A percentile compares a stretch with the other conserved stretches of the same genome.
These are phyloP conservation scores for Chrysochromulina parva DNA, from an alignment of 78 protist genomes.

Conservation along the genomic window DNA sequence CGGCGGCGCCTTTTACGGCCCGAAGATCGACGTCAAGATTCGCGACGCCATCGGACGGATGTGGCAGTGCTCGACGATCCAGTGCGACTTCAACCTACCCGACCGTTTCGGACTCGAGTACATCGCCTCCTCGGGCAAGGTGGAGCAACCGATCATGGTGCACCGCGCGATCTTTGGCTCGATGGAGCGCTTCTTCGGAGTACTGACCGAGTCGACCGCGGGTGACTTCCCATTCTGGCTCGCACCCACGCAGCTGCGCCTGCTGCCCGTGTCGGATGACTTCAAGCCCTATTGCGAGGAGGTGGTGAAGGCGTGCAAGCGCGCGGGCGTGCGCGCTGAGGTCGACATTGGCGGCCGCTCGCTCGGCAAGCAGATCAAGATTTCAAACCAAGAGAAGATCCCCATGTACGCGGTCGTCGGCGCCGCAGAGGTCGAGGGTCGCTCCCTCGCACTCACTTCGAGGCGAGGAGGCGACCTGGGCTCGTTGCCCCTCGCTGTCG, in stretches of 20 bases:
- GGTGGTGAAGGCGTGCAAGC: neutral
- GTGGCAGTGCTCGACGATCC: slow-evolving; percentile 55
- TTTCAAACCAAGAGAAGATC: neutral
- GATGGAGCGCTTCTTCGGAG: slow-evolving; percentile 56
- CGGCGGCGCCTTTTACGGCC: slow-evolving; percentile 64
- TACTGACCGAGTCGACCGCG: slow-evolving; percentile 32
- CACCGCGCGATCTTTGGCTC: slow-evolving; percentile 64
- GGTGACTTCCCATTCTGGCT: slow-evolving; percentile 51
- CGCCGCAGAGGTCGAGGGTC: neutral
- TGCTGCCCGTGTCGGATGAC: slow-evolving; percentile 8
- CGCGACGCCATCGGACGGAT: slow-evolving; percentile 46
- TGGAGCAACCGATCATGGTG: slow-evolving; percentile 45
- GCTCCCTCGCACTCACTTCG: neutral
- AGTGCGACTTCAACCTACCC: slow-evolving; percentile 62
- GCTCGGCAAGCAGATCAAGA: slow-evolving; percentile 14
- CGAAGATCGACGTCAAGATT: slow-evolving; percentile 55
- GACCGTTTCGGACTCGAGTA: slow-evolving; percentile 51
- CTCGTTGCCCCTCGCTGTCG: neutral
- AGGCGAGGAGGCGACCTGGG: neutral
- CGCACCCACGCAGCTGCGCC: slow-evolving; percentile 44
- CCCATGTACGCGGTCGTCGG: slow-evolving; percentile 26
- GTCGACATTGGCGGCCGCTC: neutral
- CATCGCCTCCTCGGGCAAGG: slow-evolving; percentile 5
- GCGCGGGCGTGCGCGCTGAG: slow-evolving; percentile 6
- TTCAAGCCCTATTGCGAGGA: neutral